Evolutionary conservation across 345 rosid genomes (phyloP).

Genomic region (Tarenaya hassleriana): DNA sequence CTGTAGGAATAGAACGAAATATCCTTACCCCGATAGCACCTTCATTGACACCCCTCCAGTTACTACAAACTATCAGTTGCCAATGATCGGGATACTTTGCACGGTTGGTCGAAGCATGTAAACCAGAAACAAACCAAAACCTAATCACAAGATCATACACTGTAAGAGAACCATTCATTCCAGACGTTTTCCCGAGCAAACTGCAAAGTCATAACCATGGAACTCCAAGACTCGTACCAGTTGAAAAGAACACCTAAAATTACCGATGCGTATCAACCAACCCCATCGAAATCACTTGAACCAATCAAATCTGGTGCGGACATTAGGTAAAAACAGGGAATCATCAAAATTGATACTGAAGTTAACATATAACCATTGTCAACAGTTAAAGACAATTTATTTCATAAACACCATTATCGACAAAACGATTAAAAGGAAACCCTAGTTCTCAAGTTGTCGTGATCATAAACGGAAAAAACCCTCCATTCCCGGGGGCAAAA

Average conservation of each 20-base stretch:
- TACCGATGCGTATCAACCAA: slow-evolving; percentile 3
- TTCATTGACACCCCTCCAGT: no score
- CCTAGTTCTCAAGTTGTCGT: slow-evolving; percentile 28
- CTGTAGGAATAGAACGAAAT: no score
- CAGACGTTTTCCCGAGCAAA: background rate
- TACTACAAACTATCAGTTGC: no score
- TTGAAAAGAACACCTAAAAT: background rate
- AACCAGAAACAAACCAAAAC: background rate
- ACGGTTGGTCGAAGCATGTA: no score
- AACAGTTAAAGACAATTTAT: slow-evolving; percentile 21
- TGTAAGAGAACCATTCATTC: background rate
- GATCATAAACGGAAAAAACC: slow-evolving; percentile 13
- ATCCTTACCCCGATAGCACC: no score
- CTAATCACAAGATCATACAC: background rate
- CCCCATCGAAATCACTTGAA: background rate
- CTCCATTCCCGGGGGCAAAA: slow-evolving; percentile 7
- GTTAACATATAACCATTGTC: slow-evolving; percentile 3
- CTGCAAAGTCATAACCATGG: no score
- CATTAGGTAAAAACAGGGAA: slow-evolving; percentile 16
- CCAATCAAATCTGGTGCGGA: slow-evolving; percentile 13
- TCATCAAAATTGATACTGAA: slow-evolving; percentile 3
- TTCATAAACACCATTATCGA: slow-evolving; percentile 26
- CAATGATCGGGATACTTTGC: no score
- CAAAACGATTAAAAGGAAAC: slow-evolving; percentile 16
- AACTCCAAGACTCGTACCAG: background rate